These are phyloP conservation scores for Picea mariana DNA, from an alignment of 83 land plant genomes.

Conservation along the genomic window DNA sequence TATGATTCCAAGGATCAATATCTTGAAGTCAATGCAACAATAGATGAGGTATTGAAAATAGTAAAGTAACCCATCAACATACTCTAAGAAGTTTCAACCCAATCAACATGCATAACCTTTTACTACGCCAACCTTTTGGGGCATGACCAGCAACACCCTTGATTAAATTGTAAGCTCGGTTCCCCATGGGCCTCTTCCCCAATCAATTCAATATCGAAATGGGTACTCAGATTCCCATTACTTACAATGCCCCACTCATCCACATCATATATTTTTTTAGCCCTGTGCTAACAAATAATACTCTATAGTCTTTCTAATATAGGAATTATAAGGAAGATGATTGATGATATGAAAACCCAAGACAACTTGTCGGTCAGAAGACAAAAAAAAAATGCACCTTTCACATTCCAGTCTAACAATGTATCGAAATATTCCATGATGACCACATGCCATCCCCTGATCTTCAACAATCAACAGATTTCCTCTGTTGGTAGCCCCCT, in stretches of 20 bases:
- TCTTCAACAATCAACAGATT: conserved; percentile 41
- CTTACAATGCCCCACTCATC: conserved; percentile 55
- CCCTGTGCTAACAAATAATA: conserved; percentile 93
- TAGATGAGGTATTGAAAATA: too few relatives aligned
- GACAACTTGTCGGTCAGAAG: conserved; percentile 61
- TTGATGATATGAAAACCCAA: conserved; percentile 70
- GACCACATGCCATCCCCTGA: conserved; percentile 86
- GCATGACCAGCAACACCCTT: too few relatives aligned
- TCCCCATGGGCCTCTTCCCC: conserved; percentile 50
- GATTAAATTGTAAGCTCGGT: conserved; percentile 53
- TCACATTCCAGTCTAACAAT: conserved; percentile 74
- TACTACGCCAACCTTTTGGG: too few relatives aligned
- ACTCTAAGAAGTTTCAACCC: too few relatives aligned
- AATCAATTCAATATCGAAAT: too few relatives aligned
- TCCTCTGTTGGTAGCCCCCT: conserved; percentile 50
- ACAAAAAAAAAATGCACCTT: conserved; percentile 66
- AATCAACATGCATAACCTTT: too few relatives aligned
- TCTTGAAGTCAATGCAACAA: too few relatives aligned
- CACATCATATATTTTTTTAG: conserved; percentile 80
- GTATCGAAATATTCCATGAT: conserved; percentile 74
- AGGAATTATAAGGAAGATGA: conserved; percentile 69
- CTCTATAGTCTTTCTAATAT: conserved; percentile 73
- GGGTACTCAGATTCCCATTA: too few relatives aligned
- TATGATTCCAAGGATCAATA: too few relatives aligned
- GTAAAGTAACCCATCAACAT: too few relatives aligned